Percentiles rank a stretch among this genome's conserved stretches.
Conservation (phyloP, 2,329 filamentous ascomycete genomes). For the Xylaria digitata region DNA sequence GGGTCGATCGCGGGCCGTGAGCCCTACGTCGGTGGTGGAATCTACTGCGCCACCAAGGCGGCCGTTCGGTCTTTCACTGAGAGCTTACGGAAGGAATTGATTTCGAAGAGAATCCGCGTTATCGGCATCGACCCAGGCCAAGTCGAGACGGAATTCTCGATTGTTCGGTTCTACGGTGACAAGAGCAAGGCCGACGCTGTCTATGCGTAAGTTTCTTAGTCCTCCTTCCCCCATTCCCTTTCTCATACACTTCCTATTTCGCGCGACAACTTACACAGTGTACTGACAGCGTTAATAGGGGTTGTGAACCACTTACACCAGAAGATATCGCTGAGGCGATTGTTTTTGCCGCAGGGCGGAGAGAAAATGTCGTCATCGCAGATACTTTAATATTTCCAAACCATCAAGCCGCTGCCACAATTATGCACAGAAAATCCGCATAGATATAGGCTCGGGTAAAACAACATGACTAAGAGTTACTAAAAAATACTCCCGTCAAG, state of each 20-base stretch:
- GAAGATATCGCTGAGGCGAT: conserved; percentile 8
- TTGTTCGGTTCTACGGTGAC: conserved; percentile 10
- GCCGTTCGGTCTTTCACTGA: conserved; percentile 11
- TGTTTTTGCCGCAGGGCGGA: conserved; percentile 7
- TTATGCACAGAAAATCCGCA: conserved; percentile 8
- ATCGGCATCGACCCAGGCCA: conserved; percentile 1
- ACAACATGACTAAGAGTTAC: too few relatives aligned
- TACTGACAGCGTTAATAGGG: background rate
- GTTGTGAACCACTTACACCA: conserved; percentile 3
- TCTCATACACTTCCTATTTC: background rate
- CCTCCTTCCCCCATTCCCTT: background rate
- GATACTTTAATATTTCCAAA: conserved; percentile 5
- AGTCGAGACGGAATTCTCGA: conserved; percentile 3
- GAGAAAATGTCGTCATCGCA: conserved; percentile 6
- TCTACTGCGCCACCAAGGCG: conserved; percentile 8
- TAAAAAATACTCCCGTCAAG: too few relatives aligned
- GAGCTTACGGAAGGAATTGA: conserved; percentile 4
- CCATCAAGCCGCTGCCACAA: conserved; percentile 6
- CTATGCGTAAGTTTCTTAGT: conserved; percentile 4
- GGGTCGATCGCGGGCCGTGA: conserved; percentile 2
- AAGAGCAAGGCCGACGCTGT: conserved; percentile 14
- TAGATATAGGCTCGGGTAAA: background rate
- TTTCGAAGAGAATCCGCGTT: conserved; percentile 4
- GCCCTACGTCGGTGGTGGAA: background rate
- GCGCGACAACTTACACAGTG: background rate